phyloP scores from a whole-genome alignment of 1,284 basidiomycete genomes.

The Boletus semigastroideus region DNA sequence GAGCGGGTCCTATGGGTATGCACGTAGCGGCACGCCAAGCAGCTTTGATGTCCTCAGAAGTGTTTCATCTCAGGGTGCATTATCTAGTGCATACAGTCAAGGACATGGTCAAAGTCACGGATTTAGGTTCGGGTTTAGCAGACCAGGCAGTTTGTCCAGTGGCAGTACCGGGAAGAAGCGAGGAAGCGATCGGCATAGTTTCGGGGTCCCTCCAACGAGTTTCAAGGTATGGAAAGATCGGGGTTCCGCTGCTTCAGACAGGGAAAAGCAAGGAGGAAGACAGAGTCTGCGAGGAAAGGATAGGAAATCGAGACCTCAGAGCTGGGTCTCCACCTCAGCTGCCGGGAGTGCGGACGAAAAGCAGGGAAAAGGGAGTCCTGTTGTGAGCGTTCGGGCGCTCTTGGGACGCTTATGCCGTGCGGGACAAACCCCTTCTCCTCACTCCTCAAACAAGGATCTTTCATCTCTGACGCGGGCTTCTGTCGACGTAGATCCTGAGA shows the following conservation, averaged over 20 bases:
- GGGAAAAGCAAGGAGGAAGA: slow-evolving; percentile 18
- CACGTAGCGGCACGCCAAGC: slow-evolving; percentile 27
- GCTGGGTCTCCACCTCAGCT: slow-evolving; percentile 15
- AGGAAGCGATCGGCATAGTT: slow-evolving; percentile 8
- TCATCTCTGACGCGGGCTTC: slow-evolving; percentile 15
- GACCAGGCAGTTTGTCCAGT: slow-evolving; percentile 20
- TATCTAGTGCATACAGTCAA: slow-evolving; percentile 24
- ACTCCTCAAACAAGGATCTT: slow-evolving; percentile 24
- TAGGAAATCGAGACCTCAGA: slow-evolving; percentile 13
- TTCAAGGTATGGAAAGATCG: slow-evolving; percentile 29
- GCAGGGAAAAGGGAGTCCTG: slow-evolving; percentile 23
- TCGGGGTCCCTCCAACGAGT: slow-evolving; percentile 29
- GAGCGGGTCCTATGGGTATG: slow-evolving; percentile 26
- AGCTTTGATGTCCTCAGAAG: slow-evolving; percentile 30
- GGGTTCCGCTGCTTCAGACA: slow-evolving; percentile 18
- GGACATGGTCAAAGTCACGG: slow-evolving; percentile 17
- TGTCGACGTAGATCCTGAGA: slow-evolving; percentile 19
- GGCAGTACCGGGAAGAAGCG: slow-evolving; percentile 16
- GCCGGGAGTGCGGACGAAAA: slow-evolving; percentile 28
- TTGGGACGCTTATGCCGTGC: slow-evolving; percentile 28
- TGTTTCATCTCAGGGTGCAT: slow-evolving; percentile 32
- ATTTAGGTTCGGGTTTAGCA: slow-evolving; percentile 21
- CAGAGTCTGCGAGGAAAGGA: slow-evolving; percentile 17
- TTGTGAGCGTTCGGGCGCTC: slow-evolving; percentile 25
- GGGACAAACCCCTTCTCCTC: slow-evolving; percentile 31